Evolutionary conservation across 2,329 filamentous ascomycete species (phyloP).

Genomic region (Madurella mycetomatis): DNA sequence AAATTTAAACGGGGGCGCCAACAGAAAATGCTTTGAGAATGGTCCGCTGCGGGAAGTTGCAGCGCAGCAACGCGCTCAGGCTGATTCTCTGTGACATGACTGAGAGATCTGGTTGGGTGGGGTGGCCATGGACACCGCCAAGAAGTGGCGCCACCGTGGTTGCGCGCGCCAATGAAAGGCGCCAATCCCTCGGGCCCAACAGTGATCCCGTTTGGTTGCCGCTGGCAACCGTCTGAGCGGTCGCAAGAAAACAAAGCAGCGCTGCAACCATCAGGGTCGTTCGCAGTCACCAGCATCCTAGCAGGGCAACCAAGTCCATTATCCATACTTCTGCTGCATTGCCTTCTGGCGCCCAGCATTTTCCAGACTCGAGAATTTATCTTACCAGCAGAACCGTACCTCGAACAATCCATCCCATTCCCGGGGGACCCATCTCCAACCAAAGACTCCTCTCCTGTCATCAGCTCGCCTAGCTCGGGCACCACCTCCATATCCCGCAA

Average conservation of each 20-base stretch:
- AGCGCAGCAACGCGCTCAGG: not conserved
- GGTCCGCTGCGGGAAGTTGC: not conserved
- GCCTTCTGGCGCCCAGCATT: slow-evolving; percentile 10
- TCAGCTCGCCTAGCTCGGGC: not conserved
- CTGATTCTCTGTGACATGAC: not conserved
- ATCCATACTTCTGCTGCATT: slow-evolving; percentile 17
- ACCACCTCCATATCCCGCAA: slow-evolving; percentile 15
- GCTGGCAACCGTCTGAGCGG: slow-evolving; percentile 13
- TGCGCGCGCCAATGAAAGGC: slow-evolving; percentile 11
- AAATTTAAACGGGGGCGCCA: too few species aligned
- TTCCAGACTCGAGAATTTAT: slow-evolving; percentile 8
- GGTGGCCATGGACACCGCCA: not conserved
- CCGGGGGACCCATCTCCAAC: not conserved
- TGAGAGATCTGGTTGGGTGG: not conserved
- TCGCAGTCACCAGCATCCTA: slow-evolving; percentile 14
- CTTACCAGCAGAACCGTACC: not conserved
- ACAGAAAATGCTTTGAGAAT: too few species aligned
- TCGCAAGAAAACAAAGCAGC: slow-evolving; percentile 20
- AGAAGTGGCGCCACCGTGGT: not conserved
- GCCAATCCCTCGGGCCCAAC: not conserved
- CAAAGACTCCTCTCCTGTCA: not conserved
- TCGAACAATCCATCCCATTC: not conserved
- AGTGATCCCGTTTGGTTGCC: slow-evolving; percentile 6
- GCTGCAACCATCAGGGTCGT: slow-evolving; percentile 17
- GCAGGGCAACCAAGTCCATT: slow-evolving; percentile 20